phyloP scores from a whole-genome alignment of 2,329 filamentous ascomycete genomes.

The Pseudogymnoascus sp. region DNA sequence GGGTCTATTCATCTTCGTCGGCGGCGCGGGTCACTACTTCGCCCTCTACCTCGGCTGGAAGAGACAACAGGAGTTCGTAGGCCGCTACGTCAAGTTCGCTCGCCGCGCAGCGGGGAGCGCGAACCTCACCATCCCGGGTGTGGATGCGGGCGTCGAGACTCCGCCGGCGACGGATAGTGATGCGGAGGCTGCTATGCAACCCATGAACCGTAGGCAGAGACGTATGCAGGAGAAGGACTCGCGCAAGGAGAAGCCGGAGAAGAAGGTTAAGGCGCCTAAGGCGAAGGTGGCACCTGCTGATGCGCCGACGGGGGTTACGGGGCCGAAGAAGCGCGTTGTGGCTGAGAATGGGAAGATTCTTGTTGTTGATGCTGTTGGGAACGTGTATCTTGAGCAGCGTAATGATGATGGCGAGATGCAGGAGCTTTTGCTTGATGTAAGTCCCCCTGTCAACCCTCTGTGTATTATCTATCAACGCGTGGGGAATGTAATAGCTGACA shows the following conservation, averaged over 20 bases:
- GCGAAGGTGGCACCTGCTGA: conserved; percentile 31
- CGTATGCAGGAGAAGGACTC: conserved; percentile 80
- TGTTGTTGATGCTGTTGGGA: conserved; percentile 82
- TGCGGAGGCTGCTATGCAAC: conserved; percentile 41
- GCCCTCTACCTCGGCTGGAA: conserved; percentile 80
- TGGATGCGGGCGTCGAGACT: conserved; percentile 42
- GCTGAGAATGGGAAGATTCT: conserved; percentile 94
- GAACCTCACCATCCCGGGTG: conserved; percentile 61
- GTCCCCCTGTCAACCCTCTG: conserved; percentile 29
- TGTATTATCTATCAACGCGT: background rate
- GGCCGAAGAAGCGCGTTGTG: conserved; percentile 76
- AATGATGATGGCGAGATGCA: conserved; percentile 76
- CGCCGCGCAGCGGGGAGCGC: conserved; percentile 80
- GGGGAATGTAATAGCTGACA: conserved; percentile 12
- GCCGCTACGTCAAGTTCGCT: conserved; percentile 84
- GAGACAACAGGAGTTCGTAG: conserved; percentile 82
- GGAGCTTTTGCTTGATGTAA: conserved; percentile 81
- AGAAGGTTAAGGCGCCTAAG: conserved; percentile 42
- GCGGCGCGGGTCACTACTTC: conserved; percentile 80
- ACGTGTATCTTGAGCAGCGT: conserved; percentile 90
- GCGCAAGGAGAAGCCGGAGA: conserved; percentile 57
- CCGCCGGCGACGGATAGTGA: conserved; percentile 37
- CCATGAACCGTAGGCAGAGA: conserved; percentile 76
- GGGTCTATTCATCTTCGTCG: conserved; percentile 73
- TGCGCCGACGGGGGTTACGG: conserved; percentile 50